Evolutionary conservation across 192 early-diverging fungal species (phyloP).

Genomic region (Coemansia asiatica): DNA sequence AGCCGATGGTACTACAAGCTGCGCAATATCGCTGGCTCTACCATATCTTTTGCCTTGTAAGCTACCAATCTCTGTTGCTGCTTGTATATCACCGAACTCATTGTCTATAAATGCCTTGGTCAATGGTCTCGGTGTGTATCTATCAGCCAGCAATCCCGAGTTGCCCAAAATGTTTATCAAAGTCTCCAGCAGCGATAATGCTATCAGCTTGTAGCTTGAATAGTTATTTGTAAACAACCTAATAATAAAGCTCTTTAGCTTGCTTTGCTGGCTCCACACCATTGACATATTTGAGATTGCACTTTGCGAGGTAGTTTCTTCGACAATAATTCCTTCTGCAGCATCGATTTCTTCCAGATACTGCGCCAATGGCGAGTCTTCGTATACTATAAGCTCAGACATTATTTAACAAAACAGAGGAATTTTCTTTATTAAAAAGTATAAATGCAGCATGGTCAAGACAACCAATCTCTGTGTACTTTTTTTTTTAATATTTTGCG

Average conservation of each 20-base stretch:
- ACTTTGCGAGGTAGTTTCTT: not conserved
- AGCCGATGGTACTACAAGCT: not conserved
- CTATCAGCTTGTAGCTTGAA: not conserved
- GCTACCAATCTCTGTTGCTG: no score
- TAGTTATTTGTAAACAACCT: not conserved
- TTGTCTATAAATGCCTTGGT: not conserved
- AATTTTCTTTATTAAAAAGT: not conserved
- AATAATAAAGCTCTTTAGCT: not conserved
- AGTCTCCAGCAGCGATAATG: not conserved
- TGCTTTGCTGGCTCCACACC: not conserved
- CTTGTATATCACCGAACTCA: not conserved
- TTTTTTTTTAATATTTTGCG: not conserved
- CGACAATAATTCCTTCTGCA: conserved; percentile 18
- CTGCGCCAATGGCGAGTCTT: conserved; percentile 48
- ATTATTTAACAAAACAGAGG: conserved; percentile 7
- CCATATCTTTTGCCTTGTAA: not conserved
- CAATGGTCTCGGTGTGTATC: conserved; percentile 27
- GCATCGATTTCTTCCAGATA: conserved; percentile 39
- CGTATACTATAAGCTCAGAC: conserved; percentile 41
- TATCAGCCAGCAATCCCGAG: conserved; percentile 31
- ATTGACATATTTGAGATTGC: no score
- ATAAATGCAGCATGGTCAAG: not conserved
- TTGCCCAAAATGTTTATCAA: conserved; percentile 9
- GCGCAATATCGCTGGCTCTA: not conserved
- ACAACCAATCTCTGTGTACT: not conserved